phyloP scores from a whole-genome alignment of 2,329 filamentous ascomycete species.

The Penicillium concentricum region DNA sequence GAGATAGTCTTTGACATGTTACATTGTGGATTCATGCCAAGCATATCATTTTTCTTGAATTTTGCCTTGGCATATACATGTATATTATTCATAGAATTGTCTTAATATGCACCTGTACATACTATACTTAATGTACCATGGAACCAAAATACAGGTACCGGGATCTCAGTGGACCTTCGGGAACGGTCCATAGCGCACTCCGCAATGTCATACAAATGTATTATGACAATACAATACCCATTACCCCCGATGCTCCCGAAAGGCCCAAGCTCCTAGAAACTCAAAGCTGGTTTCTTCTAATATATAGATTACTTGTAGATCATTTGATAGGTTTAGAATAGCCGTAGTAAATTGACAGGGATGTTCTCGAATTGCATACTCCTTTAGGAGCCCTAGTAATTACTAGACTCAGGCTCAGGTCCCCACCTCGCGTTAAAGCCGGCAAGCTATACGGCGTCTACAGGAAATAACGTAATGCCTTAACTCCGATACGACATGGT shows the following conservation, averaged over 20 bases:
- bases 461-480: background rate
- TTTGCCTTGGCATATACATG: background rate
- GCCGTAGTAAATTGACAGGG: background rate
- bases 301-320: background rate
- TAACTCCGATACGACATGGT: background rate
- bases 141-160: constrained; percentile 16
- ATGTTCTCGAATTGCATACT: background rate
- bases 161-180: constrained; percentile 18
- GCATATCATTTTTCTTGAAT: background rate
- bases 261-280: constrained; percentile 9
- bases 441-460: constrained; percentile 7
- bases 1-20: background rate
- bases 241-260: constrained; percentile 1
- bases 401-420: background rate
- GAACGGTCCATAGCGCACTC: constrained; percentile 17
- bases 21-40: constrained; percentile 2
- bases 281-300: background rate
- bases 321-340: constrained; percentile 8
- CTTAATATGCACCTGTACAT: too few relatives aligned
- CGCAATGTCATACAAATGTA: constrained; percentile 11
- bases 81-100: background rate
- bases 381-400: background rate
- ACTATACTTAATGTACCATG: background rate
- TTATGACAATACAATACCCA: background rate
- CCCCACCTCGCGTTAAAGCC: constrained; percentile 5